These are phyloP conservation scores for Alectoria sarmentosa DNA, from an alignment of 495 filamentous ascomycete species.

Conservation along the genomic window DNA sequence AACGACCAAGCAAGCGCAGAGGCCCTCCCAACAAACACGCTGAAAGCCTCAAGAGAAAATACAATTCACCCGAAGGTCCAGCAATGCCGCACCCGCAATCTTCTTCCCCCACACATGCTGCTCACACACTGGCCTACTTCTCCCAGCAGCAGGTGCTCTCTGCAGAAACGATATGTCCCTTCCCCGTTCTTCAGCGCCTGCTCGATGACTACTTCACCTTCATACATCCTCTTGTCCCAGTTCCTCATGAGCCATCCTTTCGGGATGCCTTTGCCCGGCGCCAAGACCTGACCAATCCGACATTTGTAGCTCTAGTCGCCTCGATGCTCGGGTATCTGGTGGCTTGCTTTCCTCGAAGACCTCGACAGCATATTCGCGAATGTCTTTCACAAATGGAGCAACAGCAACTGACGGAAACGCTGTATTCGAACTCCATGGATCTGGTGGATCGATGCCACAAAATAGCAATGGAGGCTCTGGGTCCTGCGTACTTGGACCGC, in stretches of 20 bases:
- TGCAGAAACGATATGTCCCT: conserved; percentile 69
- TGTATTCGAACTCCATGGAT: conserved; percentile 61
- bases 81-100: conserved; percentile 27
- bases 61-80: conserved; percentile 35
- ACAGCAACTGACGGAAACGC: conserved; percentile 34
- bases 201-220: conserved; percentile 88
- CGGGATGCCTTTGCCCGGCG: conserved; percentile 60
- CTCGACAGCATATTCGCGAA: conserved; percentile 48
- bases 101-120: conserved; percentile 33
- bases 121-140: conserved; percentile 38
- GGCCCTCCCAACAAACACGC: conserved; percentile 83
- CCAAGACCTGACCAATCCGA: conserved; percentile 59
- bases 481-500: conserved; percentile 57
- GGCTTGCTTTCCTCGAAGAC: conserved; percentile 75
- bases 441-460: conserved; percentile 69
- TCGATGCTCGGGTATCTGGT: conserved; percentile 74
- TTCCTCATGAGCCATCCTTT: conserved; percentile 84
- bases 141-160: conserved; percentile 39
- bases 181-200: conserved; percentile 56
- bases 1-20: conserved; percentile 67
- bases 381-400: neutral
- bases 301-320: conserved; percentile 69
- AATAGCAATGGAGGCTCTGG: conserved; percentile 64
- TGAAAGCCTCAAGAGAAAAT: conserved; percentile 66
- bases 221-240: conserved; percentile 77